phyloP scores from a whole-genome alignment of 805 yeast species.

The Jamesozyma gamospora region DNA sequence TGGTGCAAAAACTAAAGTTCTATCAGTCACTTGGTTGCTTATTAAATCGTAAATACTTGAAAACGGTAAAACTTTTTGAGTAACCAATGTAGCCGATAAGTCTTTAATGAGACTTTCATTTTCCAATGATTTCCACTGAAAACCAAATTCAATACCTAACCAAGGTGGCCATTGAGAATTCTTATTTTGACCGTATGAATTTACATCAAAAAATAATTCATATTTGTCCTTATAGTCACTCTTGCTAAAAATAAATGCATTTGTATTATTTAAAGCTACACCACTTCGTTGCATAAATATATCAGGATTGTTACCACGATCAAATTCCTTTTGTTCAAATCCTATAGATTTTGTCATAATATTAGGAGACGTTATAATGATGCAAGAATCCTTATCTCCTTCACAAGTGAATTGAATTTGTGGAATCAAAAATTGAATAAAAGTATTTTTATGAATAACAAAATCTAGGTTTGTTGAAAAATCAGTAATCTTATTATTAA shows the following conservation, averaged over 20 bases:
- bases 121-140: constrained; percentile 39
- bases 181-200: constrained; percentile 49
- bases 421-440: constrained; percentile 64
- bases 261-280: constrained; percentile 56
- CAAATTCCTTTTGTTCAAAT: constrained; percentile 39
- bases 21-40: constrained; percentile 31
- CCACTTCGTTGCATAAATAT: constrained; percentile 62
- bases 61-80: constrained; percentile 43
- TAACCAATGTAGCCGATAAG: constrained; percentile 52
- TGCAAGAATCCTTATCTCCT: constrained; percentile 44
- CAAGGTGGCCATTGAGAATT: constrained; percentile 76
- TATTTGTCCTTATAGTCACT: constrained; percentile 35
- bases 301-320: constrained; percentile 36
- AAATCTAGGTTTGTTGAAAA: constrained; percentile 29
- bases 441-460: constrained; percentile 43
- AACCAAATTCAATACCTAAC: constrained; percentile 64
- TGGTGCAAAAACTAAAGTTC: constrained; percentile 58
- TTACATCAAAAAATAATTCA: constrained; percentile 36
- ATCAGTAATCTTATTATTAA: constrained; percentile 43
- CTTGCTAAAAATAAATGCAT: constrained; percentile 55
- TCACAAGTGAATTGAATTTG: constrained; percentile 64
- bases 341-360: constrained; percentile 62
- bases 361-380: constrained; percentile 63
- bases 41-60: constrained; percentile 27
- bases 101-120: constrained; percentile 50